Evolutionary conservation across 2,329 filamentous ascomycete genomes (phyloP).

Genomic region (Verticillium dahliae): DNA sequence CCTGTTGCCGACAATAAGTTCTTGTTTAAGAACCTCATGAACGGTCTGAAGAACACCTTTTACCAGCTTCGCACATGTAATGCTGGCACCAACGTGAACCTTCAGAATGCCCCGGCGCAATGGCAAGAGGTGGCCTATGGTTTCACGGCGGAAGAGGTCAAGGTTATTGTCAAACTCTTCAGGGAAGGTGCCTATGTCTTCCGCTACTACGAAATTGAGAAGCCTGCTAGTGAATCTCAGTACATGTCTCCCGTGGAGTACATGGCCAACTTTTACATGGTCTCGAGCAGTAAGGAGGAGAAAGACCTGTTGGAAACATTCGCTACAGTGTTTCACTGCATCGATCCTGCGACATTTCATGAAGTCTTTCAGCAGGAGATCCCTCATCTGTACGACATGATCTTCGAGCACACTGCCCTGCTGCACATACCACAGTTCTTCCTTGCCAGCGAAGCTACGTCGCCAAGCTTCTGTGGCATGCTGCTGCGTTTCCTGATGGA

Average conservation of each 20-base stretch:
- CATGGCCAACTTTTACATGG: constrained; percentile 91
- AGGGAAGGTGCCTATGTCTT: constrained; percentile 95
- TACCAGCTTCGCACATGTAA: constrained; percentile 93
- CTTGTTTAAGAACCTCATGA: constrained; percentile 92
- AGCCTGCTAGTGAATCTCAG: constrained; percentile 63
- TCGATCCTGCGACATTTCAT: constrained; percentile 96
- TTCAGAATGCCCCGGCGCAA: constrained; percentile 72
- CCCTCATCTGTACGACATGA: constrained; percentile 92
- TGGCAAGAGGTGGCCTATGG: constrained; percentile 96
- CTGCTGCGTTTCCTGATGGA: constrained; percentile 96
- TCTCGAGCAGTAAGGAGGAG: constrained; percentile 89
- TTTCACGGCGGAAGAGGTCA: constrained; percentile 94
- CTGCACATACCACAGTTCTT: constrained; percentile 97
- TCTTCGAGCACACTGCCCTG: constrained; percentile 91
- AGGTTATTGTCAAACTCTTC: constrained; percentile 95
- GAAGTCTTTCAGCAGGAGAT: constrained; percentile 98
- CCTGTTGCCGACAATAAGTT: constrained; percentile 97
- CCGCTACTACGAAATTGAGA: constrained; percentile 90
- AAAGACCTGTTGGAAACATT: constrained; percentile 97
- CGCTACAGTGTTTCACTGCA: constrained; percentile 95
- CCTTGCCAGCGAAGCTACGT: constrained; percentile 96
- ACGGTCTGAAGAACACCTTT: constrained; percentile 92
- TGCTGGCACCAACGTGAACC: constrained; percentile 61
- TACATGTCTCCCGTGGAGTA: constrained; percentile 82
- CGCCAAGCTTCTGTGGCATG: constrained; percentile 97